These are phyloP conservation scores for Pezicula carpinea DNA, from an alignment of 2,329 filamentous ascomycete species.

Conservation along the genomic window DNA sequence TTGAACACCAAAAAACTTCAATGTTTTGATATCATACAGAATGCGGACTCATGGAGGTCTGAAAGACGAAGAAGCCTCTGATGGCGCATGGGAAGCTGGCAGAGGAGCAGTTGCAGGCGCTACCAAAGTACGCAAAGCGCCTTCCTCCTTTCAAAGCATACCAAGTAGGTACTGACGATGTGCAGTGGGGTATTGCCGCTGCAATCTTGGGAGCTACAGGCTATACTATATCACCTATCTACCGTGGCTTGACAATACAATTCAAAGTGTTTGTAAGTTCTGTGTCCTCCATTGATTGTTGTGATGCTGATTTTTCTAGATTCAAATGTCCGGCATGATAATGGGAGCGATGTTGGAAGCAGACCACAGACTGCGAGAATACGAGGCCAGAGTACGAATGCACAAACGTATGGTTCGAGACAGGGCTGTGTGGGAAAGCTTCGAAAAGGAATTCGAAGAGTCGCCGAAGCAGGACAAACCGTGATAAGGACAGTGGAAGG, in stretches of 20 bases:
- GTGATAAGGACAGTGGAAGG: conserved; percentile 8
- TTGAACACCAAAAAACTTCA: background rate
- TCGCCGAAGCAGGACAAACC: conserved; percentile 8
- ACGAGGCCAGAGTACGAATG: conserved; percentile 61
- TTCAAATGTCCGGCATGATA: conserved; percentile 82
- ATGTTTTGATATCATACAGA: conserved; percentile 11
- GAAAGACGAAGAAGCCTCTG: conserved; percentile 61
- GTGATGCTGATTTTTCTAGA: background rate
- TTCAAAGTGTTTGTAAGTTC: conserved; percentile 64
- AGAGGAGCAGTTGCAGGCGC: conserved; percentile 64
- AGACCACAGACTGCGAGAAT: conserved; percentile 61
- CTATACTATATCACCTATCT: conserved; percentile 63
- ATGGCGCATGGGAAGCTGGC: conserved; percentile 67
- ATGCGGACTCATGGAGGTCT: conserved; percentile 53
- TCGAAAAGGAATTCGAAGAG: conserved; percentile 49
- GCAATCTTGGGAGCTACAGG: conserved; percentile 58
- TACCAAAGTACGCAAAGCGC: conserved; percentile 45
- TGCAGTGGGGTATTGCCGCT: conserved; percentile 62
- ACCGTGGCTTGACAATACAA: conserved; percentile 67
- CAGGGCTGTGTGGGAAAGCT: conserved; percentile 62
- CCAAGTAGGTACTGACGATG: conserved; percentile 4
- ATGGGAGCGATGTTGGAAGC: conserved; percentile 73
- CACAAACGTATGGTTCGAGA: conserved; percentile 60
- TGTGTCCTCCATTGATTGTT: background rate
- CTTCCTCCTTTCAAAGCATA: background rate